These are phyloP conservation scores for Protomyces arabidopsidicola DNA, from an alignment of 1,139 yeast genomes.

Conservation along the genomic window DNA sequence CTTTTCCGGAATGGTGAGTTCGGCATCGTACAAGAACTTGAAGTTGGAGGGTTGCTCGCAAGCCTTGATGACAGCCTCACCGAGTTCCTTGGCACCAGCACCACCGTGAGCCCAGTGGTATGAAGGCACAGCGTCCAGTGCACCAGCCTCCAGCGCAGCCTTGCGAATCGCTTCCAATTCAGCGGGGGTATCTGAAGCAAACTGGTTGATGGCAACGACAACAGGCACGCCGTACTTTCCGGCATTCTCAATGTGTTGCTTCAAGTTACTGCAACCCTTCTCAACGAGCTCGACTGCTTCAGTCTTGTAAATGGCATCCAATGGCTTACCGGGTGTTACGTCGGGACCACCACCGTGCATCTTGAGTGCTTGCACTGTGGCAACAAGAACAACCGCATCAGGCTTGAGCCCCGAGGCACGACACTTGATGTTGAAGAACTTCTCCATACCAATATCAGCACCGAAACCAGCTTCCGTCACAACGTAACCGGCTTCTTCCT, in stretches of 20 bases:
- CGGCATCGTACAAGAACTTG: slow-evolving; percentile 65
- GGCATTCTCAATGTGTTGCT: slow-evolving; percentile 87
- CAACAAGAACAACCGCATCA: slow-evolving; percentile 90
- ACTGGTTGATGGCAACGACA: slow-evolving; percentile 90
- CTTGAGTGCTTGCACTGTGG: slow-evolving; percentile 94
- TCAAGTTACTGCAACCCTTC: slow-evolving; percentile 83
- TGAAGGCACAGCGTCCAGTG: slow-evolving; percentile 85
- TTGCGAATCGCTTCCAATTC: slow-evolving; percentile 82
- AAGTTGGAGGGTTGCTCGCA: slow-evolving; percentile 55
- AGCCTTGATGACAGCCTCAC: slow-evolving; percentile 76
- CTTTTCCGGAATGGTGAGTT: slow-evolving; percentile 71
- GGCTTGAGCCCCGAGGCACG: slow-evolving; percentile 88
- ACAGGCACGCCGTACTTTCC: slow-evolving; percentile 85
- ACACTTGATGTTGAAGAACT: slow-evolving; percentile 94
- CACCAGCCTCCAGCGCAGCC: slow-evolving; percentile 90
- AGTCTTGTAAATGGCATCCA: slow-evolving; percentile 77
- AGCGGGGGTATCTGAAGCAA: slow-evolving; percentile 75
- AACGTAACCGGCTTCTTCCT: slow-evolving; percentile 77
- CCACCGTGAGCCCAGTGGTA: slow-evolving; percentile 99
- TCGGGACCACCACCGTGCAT: slow-evolving; percentile 99
- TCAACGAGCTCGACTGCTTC: slow-evolving; percentile 82
- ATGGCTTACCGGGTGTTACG: slow-evolving; percentile 89
- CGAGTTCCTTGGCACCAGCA: slow-evolving; percentile 81
- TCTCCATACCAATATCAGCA: slow-evolving; percentile 99
- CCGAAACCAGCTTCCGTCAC: slow-evolving; percentile 98